Conservation (phyloP, 208 protist species). For the Acanthamoeba castellanii region DNA sequence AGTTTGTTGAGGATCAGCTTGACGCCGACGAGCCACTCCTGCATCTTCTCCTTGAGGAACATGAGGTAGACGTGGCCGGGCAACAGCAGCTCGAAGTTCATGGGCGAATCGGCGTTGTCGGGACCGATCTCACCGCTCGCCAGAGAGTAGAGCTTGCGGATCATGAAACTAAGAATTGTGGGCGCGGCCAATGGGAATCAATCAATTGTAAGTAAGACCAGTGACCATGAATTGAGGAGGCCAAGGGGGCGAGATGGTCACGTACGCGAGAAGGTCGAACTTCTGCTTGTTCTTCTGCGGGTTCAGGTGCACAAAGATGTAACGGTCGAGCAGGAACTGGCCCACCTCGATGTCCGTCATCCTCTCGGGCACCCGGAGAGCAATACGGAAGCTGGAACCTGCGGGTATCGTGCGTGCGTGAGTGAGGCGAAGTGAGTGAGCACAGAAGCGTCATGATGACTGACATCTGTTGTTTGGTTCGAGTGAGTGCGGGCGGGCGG, state of each 20-base stretch:
- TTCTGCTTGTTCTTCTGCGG: slow-evolving; percentile 90
- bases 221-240: background rate
- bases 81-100: slow-evolving; percentile 97
- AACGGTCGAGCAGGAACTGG: slow-evolving; percentile 85
- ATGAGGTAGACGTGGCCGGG: slow-evolving; percentile 95
- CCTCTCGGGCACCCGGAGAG: slow-evolving; percentile 32
- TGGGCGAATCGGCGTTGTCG: slow-evolving; percentile 97
- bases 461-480: too few relatives aligned
- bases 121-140: slow-evolving; percentile 88
- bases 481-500: too few relatives aligned
- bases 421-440: background rate
- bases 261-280: slow-evolving; percentile 95
- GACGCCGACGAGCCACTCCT: slow-evolving; percentile 74
- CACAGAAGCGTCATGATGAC: background rate
- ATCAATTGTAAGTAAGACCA: background rate
- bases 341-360: slow-evolving; percentile 84
- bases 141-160: slow-evolving; percentile 95
- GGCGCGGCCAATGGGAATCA: background rate
- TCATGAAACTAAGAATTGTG: slow-evolving; percentile 77
- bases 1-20: slow-evolving; percentile 44
- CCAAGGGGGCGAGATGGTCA: background rate
- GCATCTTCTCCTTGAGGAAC: slow-evolving; percentile 90
- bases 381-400: slow-evolving; percentile 70
- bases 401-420: background rate
- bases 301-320: slow-evolving; percentile 90